phyloP scores from a whole-genome alignment of 2,329 filamentous ascomycete species.

The Epichloe gansuensis region DNA sequence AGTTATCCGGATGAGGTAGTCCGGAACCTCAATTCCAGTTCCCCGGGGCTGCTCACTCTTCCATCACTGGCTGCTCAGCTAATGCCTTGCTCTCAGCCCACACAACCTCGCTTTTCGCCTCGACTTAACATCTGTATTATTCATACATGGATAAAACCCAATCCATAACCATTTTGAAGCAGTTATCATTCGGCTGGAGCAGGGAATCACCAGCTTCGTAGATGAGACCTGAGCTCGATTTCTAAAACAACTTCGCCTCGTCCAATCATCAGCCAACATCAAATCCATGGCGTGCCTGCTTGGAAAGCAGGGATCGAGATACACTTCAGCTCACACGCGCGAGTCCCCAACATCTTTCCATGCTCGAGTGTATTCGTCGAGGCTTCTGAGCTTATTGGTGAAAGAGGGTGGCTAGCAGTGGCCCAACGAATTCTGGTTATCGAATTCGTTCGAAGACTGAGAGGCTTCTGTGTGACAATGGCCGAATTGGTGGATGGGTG shows the following conservation, averaged over 20 bases:
- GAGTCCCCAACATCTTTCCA: background rate
- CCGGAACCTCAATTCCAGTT: background rate
- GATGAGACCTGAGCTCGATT: background rate
- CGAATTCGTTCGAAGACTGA: background rate
- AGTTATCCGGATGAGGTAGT: background rate
- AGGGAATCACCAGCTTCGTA: background rate
- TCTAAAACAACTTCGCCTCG: background rate
- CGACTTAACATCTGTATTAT: conserved; percentile 1
- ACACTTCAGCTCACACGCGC: background rate
- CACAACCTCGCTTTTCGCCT: background rate
- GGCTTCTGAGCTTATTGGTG: background rate
- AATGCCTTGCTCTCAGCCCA: background rate
- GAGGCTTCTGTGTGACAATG: background rate
- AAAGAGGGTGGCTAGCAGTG: background rate
- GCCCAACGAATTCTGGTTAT: background rate
- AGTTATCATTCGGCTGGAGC: background rate
- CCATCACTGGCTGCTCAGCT: background rate
- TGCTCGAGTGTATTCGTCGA: background rate
- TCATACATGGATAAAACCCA: background rate
- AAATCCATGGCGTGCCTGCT: background rate
- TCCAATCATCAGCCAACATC: too few relatives aligned
- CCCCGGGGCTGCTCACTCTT: background rate
- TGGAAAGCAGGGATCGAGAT: background rate
- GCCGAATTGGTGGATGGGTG: background rate
- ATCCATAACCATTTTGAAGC: background rate